Evolutionary conservation across 2,329 filamentous ascomycete genomes (phyloP), one percentile per base, ranked within the genome.

Genomic region (Scedosporium apiospermum): DNA sequence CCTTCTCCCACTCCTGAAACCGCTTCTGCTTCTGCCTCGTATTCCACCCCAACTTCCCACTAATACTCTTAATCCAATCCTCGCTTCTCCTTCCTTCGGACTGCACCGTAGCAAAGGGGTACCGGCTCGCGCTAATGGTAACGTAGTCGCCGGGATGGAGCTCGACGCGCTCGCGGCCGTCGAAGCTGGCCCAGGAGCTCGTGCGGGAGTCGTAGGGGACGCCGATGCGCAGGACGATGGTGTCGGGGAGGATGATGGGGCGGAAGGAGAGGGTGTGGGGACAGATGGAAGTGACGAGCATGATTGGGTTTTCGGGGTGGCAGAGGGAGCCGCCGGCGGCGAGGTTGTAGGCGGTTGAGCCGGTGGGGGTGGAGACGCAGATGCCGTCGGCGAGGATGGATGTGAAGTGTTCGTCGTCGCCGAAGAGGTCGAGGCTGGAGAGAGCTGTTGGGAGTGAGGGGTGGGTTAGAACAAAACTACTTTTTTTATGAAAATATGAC

Each of bases 121-220:
- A 93, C 49, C 90, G 77, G 67, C 87, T 90, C 2, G 90, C 90
- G 67, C 88, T 91, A 65, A 95, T 88, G 1, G 90, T 93, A 4
- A 93, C 89, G 71, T 95, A 95, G 74, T 95, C 90, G 16, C 90
- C 90, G 0, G 89, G 88, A 58, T 77, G 73, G 44, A 95, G 79
- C 76, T 95, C 90, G n/a, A 90, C 77, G 76, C 92, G 86, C 78
- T 97, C 91, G 65, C 92, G 84, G 1, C 95, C 95, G 74, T 99
- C 95, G 72, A 99, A 99, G 74, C 91, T 96, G n/a, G 93, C 95
- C 93, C 95, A 99, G 49, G 89, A 93, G 68, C 86, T 89, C 4
- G 91, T 92, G 59, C 95, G 82, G 7, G 93, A 91, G 73, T 96
- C 88, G 73, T 96, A 98, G 0, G 95, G 95, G n/a, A 98, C 93